phyloP scores from a whole-genome alignment of 139 green algal genomes.

The Gonium pectorale region DNA sequence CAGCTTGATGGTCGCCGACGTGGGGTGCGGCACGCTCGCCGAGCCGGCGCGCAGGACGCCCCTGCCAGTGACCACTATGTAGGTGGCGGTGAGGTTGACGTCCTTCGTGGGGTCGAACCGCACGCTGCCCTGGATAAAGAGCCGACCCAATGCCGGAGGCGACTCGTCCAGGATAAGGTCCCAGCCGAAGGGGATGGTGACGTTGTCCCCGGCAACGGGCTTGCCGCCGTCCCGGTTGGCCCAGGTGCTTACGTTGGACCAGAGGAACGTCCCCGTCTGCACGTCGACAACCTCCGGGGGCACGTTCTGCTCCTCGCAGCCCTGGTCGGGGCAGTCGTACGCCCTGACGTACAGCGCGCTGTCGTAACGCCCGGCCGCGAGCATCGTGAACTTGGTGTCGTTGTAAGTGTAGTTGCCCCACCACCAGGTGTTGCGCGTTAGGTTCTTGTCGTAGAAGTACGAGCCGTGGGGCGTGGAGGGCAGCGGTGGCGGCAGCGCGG shows the following conservation, averaged over 20 bases:
- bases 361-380: constrained; percentile 2
- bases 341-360: background rate
- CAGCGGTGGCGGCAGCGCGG: background rate
- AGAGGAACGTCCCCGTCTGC: constrained; percentile 43
- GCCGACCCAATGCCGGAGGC: constrained; percentile 7
- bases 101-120: constrained; percentile 28
- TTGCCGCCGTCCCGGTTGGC: constrained; percentile 37
- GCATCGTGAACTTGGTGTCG: constrained; percentile 19
- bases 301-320: constrained; percentile 35
- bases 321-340: constrained; percentile 7
- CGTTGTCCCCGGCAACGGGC: constrained; percentile 15
- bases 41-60: constrained; percentile 32
- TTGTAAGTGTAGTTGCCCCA: constrained; percentile 50
- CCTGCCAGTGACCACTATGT: constrained; percentile 35
- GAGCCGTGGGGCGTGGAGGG: background rate
- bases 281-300: constrained; percentile 7
- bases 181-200: constrained; percentile 52
- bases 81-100: constrained; percentile 34
- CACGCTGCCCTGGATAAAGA: constrained; percentile 49
- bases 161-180: constrained; percentile 49
- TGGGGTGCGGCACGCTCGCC: background rate
- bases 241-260: constrained; percentile 51
- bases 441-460: constrained; percentile 47
- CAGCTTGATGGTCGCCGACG: background rate
- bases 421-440: constrained; percentile 31